Conservation (phyloP, 2,329 filamentous ascomycete genomes). For the Colletotrichum kahawae region DNA sequence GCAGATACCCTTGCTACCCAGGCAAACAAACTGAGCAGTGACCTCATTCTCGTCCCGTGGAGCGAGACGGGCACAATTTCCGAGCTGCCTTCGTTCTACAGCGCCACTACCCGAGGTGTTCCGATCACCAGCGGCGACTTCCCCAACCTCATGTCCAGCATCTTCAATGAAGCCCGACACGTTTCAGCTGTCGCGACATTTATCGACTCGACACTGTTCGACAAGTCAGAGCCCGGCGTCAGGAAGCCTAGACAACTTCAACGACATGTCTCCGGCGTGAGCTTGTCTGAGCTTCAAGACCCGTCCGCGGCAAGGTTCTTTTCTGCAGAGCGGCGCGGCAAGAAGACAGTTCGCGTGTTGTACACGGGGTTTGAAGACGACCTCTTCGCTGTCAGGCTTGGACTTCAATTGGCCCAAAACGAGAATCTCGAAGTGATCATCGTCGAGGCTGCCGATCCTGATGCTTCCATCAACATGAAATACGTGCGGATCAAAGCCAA, state of each 20-base stretch:
- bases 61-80: conserved; percentile 74
- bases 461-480: background rate
- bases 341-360: background rate
- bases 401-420: background rate
- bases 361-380: background rate
- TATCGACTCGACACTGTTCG: background rate
- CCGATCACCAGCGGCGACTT: background rate
- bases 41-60: conserved; percentile 80
- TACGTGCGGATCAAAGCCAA: background rate
- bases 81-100: conserved; percentile 27
- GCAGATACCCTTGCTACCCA: conserved; percentile 71
- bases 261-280: background rate
- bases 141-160: background rate
- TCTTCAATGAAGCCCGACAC: background rate
- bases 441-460: background rate
- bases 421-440: background rate
- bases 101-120: background rate
- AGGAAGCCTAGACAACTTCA: background rate
- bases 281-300: background rate
- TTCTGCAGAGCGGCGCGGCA: background rate
- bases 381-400: background rate
- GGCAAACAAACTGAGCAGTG: conserved; percentile 66
- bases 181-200: background rate
- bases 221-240: background rate
- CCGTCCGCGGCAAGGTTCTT: conserved; percentile 2